Base-by-base conservation (phyloP, 768 basidiomycete species). In the Russula compacta region DNA sequence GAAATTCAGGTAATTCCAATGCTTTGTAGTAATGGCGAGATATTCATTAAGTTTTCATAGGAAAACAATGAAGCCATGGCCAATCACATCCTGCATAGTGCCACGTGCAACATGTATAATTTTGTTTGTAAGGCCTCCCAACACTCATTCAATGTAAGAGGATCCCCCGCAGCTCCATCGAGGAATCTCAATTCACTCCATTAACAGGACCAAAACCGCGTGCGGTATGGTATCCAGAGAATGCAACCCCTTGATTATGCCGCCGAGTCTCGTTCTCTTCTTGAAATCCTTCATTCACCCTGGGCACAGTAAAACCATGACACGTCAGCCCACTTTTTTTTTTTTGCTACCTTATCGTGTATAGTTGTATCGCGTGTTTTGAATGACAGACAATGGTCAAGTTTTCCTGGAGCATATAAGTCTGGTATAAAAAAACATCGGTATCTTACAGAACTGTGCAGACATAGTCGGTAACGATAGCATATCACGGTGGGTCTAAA, bases 41-140 rank as follows among this genome's bases (percentile, higher is more conserved):
- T 42, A 38, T 62, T 49, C 32, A 35, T 6, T 53, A 50, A 6
- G 19, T 35, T 54, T 39, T 43, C 59, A 14, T 67, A 93, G 83
- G 80, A 85, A 5, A 77, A 76, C 3, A 77, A 88, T 65, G 85
- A 87, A 1, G 67, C 70, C 12, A 78, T 79, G 57, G 91, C 80
- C 71, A 81, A 79, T 50, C 74, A 74, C 8, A 73, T 84, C 50
- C 72, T 97, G 68, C 78, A 82, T 54, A 79, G 79, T 57, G 84
- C 89, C 2, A 78, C 79, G 11, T 89, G 88, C 61, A 79, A 80
- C 66, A 80, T 81, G 0, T 95, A 79, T 74, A 92, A 90, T 68
- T 91, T 98, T 72, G 79, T 81, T 43, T 91, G 92, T 70, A 83
- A 87, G 46, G 95, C 93, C 4, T 91, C 88, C 72, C 85, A 86